Conservation (phyloP, 208 protist species). For the Crithidia fasciculata region DNA sequence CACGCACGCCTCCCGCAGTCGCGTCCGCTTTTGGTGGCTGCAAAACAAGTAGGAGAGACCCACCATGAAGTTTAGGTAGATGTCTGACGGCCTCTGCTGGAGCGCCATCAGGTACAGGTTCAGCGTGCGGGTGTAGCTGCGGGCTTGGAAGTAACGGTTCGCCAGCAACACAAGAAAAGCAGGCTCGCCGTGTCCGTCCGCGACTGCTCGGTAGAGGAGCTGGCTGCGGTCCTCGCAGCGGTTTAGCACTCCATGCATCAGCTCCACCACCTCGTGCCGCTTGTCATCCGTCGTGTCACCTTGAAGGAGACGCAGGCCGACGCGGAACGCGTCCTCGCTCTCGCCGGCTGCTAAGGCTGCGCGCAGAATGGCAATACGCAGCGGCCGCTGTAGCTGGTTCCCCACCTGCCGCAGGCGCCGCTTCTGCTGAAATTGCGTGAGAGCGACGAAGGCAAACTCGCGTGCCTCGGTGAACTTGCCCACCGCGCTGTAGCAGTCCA, state of each 20-base stretch:
- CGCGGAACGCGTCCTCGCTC: constrained; percentile 82
- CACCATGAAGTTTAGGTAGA: constrained; percentile 79
- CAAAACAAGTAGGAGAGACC: constrained; percentile 75
- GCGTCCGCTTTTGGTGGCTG: constrained; percentile 80
- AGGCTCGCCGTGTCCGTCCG: constrained; percentile 53
- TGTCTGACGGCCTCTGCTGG: constrained; percentile 59
- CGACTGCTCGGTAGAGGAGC: constrained; percentile 54
- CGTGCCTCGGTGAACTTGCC: constrained; percentile 89
- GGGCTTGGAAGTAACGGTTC: constrained; percentile 77
- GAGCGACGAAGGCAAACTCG: constrained; percentile 85
- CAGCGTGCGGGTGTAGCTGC: constrained; percentile 75
- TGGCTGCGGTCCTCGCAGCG: constrained; percentile 56
- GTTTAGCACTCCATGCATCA: constrained; percentile 82
- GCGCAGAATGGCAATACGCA: constrained; percentile 78
- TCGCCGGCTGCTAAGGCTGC: constrained; percentile 77
- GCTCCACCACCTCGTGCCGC: constrained; percentile 68
- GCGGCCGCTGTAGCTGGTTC: constrained; percentile 60
- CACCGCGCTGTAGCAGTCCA: constrained; percentile 84
- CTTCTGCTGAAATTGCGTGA: constrained; percentile 55
- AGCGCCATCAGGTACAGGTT: constrained; percentile 79
- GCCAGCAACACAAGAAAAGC: constrained; percentile 73
- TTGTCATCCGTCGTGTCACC: constrained; percentile 66
- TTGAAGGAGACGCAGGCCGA: constrained; percentile 78
- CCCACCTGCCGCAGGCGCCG: constrained; percentile 58
- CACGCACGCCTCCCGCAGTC: constrained; percentile 67